Evolutionary conservation across 495 filamentous ascomycete genomes (phyloP), one percentile per base, ranked within the genome.

Genomic region (Penicillium cataractarum): DNA sequence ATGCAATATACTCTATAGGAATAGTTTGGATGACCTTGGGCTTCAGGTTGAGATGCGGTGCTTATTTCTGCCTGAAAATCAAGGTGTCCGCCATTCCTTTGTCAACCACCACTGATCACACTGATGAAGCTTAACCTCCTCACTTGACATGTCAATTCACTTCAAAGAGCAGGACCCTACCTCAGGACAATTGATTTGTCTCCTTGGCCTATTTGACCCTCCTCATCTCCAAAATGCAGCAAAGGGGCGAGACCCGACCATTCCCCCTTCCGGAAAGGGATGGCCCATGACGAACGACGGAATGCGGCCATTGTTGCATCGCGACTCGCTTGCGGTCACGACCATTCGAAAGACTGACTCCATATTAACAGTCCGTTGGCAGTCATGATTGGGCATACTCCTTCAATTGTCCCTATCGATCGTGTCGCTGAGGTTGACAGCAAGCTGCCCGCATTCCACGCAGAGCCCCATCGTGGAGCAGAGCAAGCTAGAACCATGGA

Each of bases 231-330:
- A 58, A 22, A 31, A 19, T 39, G 35, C 6, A n/a, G 26, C 49
- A n/a, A 24, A 22, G 19, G 24, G 29, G 29, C 33, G 35, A 33
- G 49, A 10, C 50, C 21, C 21, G 26, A 44, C 52, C 42, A 29
- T 53, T 39, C 50, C 33, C 65, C 54, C 49, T 65, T 26, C 62
- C 57, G 65, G 62, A 68, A 63, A 69, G 69, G 69, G 69, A 57
- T 61, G 22, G 27, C 53, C n/a, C 22, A 56, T 62, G 51, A 62
- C 63, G 31, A 65, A 64, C 62, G 55, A 31, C 33, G 65, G 68
- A 62, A 68, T 67, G 67, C 52, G 65, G 37, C 60, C 26, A 58
- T 57, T 40, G 52, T 68, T 57, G 61, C 61, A 67, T 61, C 61
- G 26, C 37, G 31, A 53, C 21, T 69, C 46, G 68, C 57, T 68